Evolutionary conservation across 2,329 filamentous ascomycete genomes (phyloP), one percentile per base, ranked within the genome.

Genomic region (Chalaropsis ovoidea): DNA sequence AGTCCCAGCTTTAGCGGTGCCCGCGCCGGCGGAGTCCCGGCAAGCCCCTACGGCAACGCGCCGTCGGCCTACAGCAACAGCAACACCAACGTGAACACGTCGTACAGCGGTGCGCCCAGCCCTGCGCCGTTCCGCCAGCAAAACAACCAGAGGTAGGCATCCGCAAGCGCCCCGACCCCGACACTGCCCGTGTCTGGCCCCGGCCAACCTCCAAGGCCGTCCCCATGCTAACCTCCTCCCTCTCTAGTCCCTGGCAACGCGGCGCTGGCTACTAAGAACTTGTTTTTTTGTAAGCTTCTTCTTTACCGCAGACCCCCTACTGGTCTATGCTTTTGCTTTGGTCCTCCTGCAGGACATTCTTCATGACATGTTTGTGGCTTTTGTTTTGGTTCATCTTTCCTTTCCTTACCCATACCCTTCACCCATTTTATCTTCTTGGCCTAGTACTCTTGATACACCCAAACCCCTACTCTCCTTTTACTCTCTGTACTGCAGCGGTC

Each of bases 201-300:
- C 8, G 35, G 35, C 8, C 35, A 7, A 41, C 19, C 10, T 39
- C n/a, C 39, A 13, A 43, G 11, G 11, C 1, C 1, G 70, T 39
- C 3, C 2, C 19, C 24, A 41, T 52, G 56, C 63, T 65, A 64
- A 66, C 43, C 43, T 19, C 24, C 8, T 62, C 39, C 17, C 24
- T 7, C 47, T 31, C 66, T 60, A 78, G 77, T 70, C 77, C 77
- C 31, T 78, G 77, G 77, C 77, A 78, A 69, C 77, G 77, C 67
- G 77, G 77, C 67, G 77, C 77, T 58, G 77, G 77, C 49, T 78
- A 78, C 69, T 77, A 78, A 54, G 62, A 62, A 62, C 27, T n/a
- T 39, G 31, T n/a, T 58, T 58, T 58, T 35, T 58, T 39, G 54
- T 39, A n/a, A 39, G 13, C 54, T 27, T 54, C n/a, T 47, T 47